phyloP scores from a whole-genome alignment of 495 filamentous ascomycete species.

The Aspergillus wentii region DNA sequence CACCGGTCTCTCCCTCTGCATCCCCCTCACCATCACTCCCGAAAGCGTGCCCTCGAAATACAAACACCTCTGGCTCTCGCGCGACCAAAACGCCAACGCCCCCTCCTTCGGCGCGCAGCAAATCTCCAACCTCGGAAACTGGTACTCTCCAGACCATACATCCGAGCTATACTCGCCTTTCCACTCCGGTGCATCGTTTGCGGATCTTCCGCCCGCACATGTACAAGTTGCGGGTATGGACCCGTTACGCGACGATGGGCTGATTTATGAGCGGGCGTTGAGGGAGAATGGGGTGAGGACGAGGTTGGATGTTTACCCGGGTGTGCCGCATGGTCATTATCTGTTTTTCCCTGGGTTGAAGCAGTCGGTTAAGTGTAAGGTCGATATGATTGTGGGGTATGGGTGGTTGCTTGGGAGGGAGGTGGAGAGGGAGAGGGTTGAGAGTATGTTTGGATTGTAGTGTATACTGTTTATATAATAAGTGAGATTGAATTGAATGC shows the following conservation, averaged over 20 bases:
- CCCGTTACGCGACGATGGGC: conserved; percentile 32
- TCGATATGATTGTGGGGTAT: conserved; percentile 9
- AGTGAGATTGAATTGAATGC: no score
- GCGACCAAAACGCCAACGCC: conserved; percentile 33
- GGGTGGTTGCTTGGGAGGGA: conserved; percentile 15
- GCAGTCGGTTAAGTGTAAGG: conserved; percentile 7
- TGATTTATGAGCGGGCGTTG: conserved; percentile 31
- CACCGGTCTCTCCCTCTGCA: conserved; percentile 39
- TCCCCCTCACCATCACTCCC: conserved; percentile 21
- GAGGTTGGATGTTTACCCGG: conserved; percentile 35
- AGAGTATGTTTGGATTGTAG: no score
- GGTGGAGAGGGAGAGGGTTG: conserved; percentile 6
- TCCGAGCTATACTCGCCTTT: conserved; percentile 12
- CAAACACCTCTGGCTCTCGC: conserved; percentile 26
- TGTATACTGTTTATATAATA: no score
- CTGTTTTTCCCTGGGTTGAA: conserved; percentile 22
- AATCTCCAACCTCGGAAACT: conserved; percentile 1
- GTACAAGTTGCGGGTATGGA: conserved; percentile 36
- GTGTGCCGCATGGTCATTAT: conserved; percentile 38
- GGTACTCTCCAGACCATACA: conserved; percentile 6
- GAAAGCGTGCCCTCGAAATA: conserved; percentile 20
- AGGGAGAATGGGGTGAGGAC: conserved; percentile 28
- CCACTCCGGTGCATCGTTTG: conserved; percentile 1
- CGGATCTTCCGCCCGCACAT: conserved; percentile 28
- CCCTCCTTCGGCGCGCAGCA: conserved; percentile 2